A percentile compares a stretch with the other conserved stretches of the same genome.
phyloP scores from a whole-genome alignment of 1,284 basidiomycete genomes.

The Sporisorium scitamineum region DNA sequence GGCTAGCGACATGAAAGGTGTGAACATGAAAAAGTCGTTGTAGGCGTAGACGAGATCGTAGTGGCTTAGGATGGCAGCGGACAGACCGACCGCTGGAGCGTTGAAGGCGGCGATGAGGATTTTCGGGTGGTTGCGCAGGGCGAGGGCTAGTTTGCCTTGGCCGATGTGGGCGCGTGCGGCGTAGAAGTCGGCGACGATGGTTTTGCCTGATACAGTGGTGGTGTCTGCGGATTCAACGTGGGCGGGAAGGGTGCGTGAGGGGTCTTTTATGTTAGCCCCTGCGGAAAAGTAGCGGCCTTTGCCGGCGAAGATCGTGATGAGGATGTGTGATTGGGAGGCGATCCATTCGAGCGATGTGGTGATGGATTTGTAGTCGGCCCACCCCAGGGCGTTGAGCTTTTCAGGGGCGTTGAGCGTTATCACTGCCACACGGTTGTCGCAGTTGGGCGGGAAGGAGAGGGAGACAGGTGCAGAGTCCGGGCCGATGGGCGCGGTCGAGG shows the following conservation, averaged over 20 bases:
- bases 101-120: constrained; percentile 57
- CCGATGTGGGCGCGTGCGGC: constrained; percentile 10
- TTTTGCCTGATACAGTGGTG: constrained; percentile 17
- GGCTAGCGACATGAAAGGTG: constrained; percentile 54
- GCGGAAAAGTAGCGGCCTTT: constrained; percentile 56
- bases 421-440: constrained; percentile 45
- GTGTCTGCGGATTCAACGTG: constrained; percentile 21
- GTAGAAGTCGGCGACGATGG: constrained; percentile 30
- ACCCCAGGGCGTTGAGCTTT: constrained; percentile 49
- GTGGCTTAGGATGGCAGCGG: constrained; percentile 47
- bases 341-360: constrained; percentile 51
- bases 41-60: constrained; percentile 56
- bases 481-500: constrained; percentile 21
- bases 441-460: constrained; percentile 48
- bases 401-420: constrained; percentile 45
- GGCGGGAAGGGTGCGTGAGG: constrained; percentile 28
- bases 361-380: constrained; percentile 36
- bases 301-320: constrained; percentile 53
- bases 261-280: constrained; percentile 55
- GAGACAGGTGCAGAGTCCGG: constrained; percentile 33
- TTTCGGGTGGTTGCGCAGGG: constrained; percentile 41
- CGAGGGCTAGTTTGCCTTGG: constrained; percentile 36
- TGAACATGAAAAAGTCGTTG: constrained; percentile 56
- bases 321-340: constrained; percentile 36
- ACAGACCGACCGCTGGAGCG: constrained; percentile 54